Evolutionary conservation across 106 monocot genomes (phyloP), one percentile per base, ranked within the genome.

Genomic region (Dendrobium catenatum): DNA sequence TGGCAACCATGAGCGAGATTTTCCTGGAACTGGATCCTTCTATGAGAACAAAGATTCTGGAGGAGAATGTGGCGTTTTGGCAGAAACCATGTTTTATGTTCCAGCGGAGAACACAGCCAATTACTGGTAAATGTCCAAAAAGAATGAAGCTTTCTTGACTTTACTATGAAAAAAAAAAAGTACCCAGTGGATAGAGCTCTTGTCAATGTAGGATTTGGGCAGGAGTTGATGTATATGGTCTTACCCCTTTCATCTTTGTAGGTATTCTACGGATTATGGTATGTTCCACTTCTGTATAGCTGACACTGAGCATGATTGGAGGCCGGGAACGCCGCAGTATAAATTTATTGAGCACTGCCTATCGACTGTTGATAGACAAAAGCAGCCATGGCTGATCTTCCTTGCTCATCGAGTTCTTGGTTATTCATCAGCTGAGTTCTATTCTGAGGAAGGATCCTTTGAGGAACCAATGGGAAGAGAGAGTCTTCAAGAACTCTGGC

Each of bases 341-440:
- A 85, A 87, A 42, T 99, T 98, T 77, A 89, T 99, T 1, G 95
- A 99, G 77, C 85, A 89, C 9, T 93, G 98, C 61, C 59, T 99
- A 20, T 85, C 98, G 29, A 87, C 94, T 9, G 91, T 86, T 54
- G 93, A 99, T 67, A 77, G 98, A 67, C 88, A 91, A 68, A 93
- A 95, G 78, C 97, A 98, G 56, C 97, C 97, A 68, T 95, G 97
- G 97, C 81, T 98, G 11, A 95, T 98, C 76, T 98, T 98, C 81
- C 81, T 95, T 46, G 89, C 70, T 27, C 83, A 83, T 79, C 17
- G 76, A 49, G 76, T 76, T 47, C 76, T 76, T 20, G 76, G 76
- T 49, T 76, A 76, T 76, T 97, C 97, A 22, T 92, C 97, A 0
- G 86, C 51, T 24, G 17, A 43, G 15, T 92, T 80, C 43, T 97